Evolutionary conservation across 257 asterid genomes (phyloP), one percentile per base, ranked within the genome.

Genomic region (Solanum piurae): DNA sequence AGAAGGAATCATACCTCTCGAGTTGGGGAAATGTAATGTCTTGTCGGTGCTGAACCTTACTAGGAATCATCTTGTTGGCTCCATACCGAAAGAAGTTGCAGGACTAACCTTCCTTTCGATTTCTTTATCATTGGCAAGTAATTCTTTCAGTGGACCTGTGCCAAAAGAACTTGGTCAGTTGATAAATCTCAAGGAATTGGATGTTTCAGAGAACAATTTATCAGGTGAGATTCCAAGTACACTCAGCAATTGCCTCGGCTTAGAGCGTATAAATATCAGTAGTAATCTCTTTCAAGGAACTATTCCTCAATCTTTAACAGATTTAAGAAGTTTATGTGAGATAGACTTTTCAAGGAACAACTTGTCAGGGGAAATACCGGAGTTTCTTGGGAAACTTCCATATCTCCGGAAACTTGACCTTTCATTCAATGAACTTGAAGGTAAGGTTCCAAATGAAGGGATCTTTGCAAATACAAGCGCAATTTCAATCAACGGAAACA

Each of bases 351-450:
- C 91, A 3, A 83, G 11, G 20, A 88, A 90, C 33, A 89, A 90
- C 64, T 55, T 90, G 16, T 79, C 89, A 8, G 91, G 89, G 8
- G 49, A 90, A 68, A 79, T 90, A 29, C 90, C 91, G 3, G 86
- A 44, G 2, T 42, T 84, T 80, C 75, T 90, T 3, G 37, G 85
- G 8, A 58, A 72, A 69, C 80, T 90, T 84, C 42, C 85, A 8
- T 89, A 88, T 60, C 90, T 93, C 80, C 14, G 5, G 23, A 76
- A 89, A 83, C 86, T 93, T 23, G 87, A 93, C 87, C 89, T 91
- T 0, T 93, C 95, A 6, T 91, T 85, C 83, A 91, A 93, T 27
- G 83, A 91, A 33, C 79, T 92, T n/a, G 75, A 79, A 12, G 95
- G 94, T 3, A 75, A 86, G 86, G 91, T 92, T 49, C 92, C 95